Evolutionary conservation across 495 filamentous ascomycete genomes (phyloP).

Genomic region (Xylaria sp.): DNA sequence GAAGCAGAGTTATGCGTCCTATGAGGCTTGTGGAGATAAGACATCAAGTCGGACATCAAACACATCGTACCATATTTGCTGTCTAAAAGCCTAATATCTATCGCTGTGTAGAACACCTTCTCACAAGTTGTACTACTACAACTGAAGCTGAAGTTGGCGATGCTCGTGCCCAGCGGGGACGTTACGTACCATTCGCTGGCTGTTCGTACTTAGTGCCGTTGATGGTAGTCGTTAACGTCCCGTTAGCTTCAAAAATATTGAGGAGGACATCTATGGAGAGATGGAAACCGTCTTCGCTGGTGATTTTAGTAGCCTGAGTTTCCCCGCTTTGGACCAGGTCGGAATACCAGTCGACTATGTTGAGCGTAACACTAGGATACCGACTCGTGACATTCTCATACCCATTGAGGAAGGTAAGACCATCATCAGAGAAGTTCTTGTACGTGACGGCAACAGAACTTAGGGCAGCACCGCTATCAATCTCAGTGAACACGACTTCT

Average conservation of each 20-base stretch:
- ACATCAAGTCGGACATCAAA: not conserved
- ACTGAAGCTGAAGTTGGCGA: not conserved
- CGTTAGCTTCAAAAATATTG: not conserved
- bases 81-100: not conserved
- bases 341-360: not conserved
- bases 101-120: not conserved
- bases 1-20: not conserved
- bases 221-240: not conserved
- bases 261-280: not conserved
- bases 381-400: constrained; percentile 9
- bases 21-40: not conserved
- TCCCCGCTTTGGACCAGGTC: not conserved
- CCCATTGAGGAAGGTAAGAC: not conserved
- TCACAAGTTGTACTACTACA: not conserved
- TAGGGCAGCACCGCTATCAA: not conserved
- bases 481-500: constrained; percentile 9
- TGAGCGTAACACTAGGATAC: not conserved
- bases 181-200: not conserved
- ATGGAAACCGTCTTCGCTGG: not conserved
- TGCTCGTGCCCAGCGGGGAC: not conserved
- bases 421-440: not conserved
- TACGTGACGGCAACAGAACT: not conserved
- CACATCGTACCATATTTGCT: not conserved
- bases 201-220: not conserved
- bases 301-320: not conserved